These are phyloP conservation scores for Coemansia sp. DNA, from an alignment of 192 early-diverging fungal species.

Conservation along the genomic window DNA sequence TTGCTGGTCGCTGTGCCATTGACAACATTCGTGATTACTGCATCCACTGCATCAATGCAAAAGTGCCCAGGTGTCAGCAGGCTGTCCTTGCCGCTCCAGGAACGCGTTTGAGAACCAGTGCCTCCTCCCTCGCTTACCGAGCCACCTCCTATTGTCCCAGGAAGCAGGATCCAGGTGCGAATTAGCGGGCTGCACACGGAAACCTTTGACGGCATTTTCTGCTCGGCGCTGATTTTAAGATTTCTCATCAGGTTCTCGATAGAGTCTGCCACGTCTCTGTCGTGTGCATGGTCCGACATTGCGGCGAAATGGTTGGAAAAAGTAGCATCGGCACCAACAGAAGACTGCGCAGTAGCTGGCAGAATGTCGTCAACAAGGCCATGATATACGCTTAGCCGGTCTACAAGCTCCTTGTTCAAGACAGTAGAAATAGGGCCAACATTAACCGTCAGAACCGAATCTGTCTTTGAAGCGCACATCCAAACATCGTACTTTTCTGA, in stretches of 20 bases:
- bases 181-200: constrained; percentile 53
- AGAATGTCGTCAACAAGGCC: constrained; percentile 19
- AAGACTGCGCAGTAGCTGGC: background rate
- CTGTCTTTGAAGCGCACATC: constrained; percentile 25
- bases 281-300: background rate
- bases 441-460: constrained; percentile 34
- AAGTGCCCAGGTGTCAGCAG: constrained; percentile 40
- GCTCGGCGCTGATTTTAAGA: constrained; percentile 26
- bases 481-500: constrained; percentile 45
- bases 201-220: constrained; percentile 38
- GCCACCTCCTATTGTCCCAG: constrained; percentile 13
- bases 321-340: too few relatives aligned
- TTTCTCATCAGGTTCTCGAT: constrained; percentile 51
- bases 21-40: constrained; percentile 55
- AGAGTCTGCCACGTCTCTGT: constrained; percentile 28
- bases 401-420: constrained; percentile 45
- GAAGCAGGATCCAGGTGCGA: constrained; percentile 49
- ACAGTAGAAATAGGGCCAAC: constrained; percentile 37
- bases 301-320: background rate
- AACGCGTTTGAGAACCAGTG: constrained; percentile 8
- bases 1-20: constrained; percentile 54
- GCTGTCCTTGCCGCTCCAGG: constrained; percentile 17
- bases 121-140: background rate
- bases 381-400: constrained; percentile 36
- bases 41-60: constrained; percentile 50